These are phyloP conservation scores for Rhizopogon sp. DNA, from an alignment of 768 basidiomycete species.

Conservation along the genomic window DNA sequence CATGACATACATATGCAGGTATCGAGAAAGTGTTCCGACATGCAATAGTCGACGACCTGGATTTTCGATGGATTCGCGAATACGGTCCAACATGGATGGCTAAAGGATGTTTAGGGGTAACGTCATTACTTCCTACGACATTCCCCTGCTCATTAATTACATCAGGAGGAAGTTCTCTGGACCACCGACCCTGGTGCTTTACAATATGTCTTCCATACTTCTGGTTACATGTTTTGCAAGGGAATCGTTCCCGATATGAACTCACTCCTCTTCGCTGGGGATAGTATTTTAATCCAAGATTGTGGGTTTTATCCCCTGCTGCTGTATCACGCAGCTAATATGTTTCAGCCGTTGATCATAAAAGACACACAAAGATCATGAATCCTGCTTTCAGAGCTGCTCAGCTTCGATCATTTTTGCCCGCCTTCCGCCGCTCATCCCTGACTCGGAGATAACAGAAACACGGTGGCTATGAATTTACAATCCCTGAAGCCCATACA, in stretches of 20 bases:
- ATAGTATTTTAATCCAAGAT: constrained; percentile 15
- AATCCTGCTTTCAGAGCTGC: constrained; percentile 22
- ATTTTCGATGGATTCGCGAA: constrained; percentile 21
- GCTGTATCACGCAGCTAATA: not conserved
- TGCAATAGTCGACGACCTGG: constrained; percentile 24
- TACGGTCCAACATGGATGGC: constrained; percentile 21
- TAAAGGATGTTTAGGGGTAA: constrained; percentile 8
- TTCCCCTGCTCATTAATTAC: not conserved
- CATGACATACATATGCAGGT: constrained; percentile 11
- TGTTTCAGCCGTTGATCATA: constrained; percentile 15
- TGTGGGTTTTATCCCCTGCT: constrained; percentile 6
- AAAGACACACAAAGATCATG: constrained; percentile 25
- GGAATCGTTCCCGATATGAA: constrained; percentile 2
- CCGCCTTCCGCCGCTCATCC: constrained; percentile 19
- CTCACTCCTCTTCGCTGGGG: constrained; percentile 16
- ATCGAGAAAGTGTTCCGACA: constrained; percentile 14
- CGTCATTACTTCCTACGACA: not conserved
- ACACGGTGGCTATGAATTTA: too few relatives aligned
- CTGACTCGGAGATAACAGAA: too few relatives aligned
- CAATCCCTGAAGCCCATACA: too few relatives aligned
- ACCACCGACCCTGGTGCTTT: constrained; percentile 22
- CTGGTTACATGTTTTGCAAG: constrained; percentile 24
- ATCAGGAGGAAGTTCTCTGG: constrained; percentile 23
- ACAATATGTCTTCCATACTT: constrained; percentile 23
- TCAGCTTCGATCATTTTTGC: constrained; percentile 19